phyloP scores from a whole-genome alignment of 345 rosid species.

The Eucalyptus regnans region DNA sequence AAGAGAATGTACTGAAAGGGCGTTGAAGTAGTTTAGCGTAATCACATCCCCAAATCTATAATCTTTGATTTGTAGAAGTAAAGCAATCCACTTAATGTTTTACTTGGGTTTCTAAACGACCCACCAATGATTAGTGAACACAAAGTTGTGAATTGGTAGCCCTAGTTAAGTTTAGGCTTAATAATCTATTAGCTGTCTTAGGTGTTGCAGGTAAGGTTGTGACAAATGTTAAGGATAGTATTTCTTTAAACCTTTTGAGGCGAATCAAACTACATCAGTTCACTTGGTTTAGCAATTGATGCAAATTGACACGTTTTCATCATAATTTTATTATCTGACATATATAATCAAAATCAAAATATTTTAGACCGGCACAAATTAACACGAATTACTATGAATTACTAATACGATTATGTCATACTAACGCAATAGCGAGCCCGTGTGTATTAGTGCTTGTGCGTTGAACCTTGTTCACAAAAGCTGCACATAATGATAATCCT shows the following conservation, averaged over 20 bases:
- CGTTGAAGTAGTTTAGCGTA: no score
- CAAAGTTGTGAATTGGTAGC: no score
- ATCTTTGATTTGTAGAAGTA: no score
- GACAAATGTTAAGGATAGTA: neutral
- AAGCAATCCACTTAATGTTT: no score
- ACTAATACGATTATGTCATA: neutral
- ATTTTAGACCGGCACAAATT: neutral
- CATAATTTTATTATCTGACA: neutral
- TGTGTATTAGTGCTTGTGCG: neutral
- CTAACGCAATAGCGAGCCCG: neutral
- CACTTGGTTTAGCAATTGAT: neutral
- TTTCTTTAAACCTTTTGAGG: neutral
- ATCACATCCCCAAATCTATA: no score
- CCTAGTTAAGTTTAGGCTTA: neutral
- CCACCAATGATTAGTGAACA: no score
- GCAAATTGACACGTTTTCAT: neutral
- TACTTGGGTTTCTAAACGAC: no score
- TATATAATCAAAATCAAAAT: no score
- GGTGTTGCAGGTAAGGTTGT: no score
- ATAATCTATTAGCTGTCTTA: neutral
- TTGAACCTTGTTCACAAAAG: neutral
- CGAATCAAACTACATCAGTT: neutral
- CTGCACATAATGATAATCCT: neutral
- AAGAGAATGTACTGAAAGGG: no score
- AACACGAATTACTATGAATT: no score